Evolutionary conservation across 371 early-diverging fungal species (phyloP), one percentile per base, ranked within the genome.

Genomic region (Zychaea mexicana): DNA sequence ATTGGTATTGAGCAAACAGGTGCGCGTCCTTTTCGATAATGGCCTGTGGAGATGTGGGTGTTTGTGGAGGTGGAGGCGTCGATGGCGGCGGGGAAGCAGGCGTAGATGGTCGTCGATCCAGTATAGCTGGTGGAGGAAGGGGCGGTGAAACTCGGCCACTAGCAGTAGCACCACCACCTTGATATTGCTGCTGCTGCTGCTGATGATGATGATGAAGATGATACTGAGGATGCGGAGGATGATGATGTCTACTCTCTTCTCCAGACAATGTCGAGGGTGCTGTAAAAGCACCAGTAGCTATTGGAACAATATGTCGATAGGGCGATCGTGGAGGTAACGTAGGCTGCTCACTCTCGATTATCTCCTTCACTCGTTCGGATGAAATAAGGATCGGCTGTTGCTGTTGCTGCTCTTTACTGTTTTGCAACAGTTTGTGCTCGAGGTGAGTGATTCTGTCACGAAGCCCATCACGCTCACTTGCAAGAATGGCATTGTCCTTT

Each of bases 391-490:
- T 42, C n/a, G 1, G n/a, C 24, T 24, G 24, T 22, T 30, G 27
- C 42, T 59, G 68, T 32, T 67, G 61, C 33, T 33, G 33, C 12
- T 42, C 42, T 49, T 52, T n/a, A 36, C 24, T 22, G 52, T 13
- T 22, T 12, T 47, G 21, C 10, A 49, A 22, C 28, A n/a, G 64
- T 49, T 47, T 70, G 71, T 61, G 62, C 66, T 60, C 74, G 69
- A 31, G 76, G 55, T 27, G 36, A 30, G 26, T 68, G 60, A n/a
- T 69, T 24, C 67, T 76, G 66, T 77, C 77, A 26, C 70, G 73
- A 46, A 86, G 65, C 26, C 81, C 79, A 69, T 87, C 87, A 53
- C 85, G 77, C 46, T 87, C 87, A 24, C 83, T 67, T 19, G 80
- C 69, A 46, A 84, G 57, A 57, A 79, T 74, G 45, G 81, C 80